Percentiles rank a stretch among this genome's conserved stretches.
phyloP scores from a whole-genome alignment of 768 basidiomycete species.

The Boletus vermiculosoides region DNA sequence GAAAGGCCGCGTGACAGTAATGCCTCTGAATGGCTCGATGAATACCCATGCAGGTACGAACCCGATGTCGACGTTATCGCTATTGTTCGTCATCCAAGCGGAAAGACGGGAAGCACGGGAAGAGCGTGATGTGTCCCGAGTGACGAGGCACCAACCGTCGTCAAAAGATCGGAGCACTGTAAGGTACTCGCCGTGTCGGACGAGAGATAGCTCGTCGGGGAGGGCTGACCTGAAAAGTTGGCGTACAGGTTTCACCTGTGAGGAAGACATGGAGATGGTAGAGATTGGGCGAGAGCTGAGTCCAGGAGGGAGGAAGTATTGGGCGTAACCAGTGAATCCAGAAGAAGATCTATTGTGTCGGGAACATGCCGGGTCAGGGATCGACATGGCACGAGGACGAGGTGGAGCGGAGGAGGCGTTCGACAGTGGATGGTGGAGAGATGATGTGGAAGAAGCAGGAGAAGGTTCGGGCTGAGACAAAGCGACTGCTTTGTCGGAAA shows the following conservation, averaged over 20 bases:
- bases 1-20: conserved; percentile 61
- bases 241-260: conserved; percentile 52
- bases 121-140: conserved; percentile 45
- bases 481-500: conserved; percentile 40
- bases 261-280: conserved; percentile 25
- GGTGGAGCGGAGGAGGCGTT: conserved; percentile 13
- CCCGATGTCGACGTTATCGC: conserved; percentile 59
- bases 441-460: conserved; percentile 42
- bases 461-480: conserved; percentile 40
- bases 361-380: conserved; percentile 16
- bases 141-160: conserved; percentile 80
- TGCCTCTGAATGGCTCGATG: conserved; percentile 57
- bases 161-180: conserved; percentile 66
- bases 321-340: conserved; percentile 40
- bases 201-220: conserved; percentile 66
- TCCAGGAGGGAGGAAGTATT: conserved; percentile 12
- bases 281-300: conserved; percentile 10
- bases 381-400: conserved; percentile 14
- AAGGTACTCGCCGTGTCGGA: conserved; percentile 53
- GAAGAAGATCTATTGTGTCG: conserved; percentile 36
- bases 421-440: conserved; percentile 1
- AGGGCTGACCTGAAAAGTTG: conserved; percentile 68
- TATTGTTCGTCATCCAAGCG: conserved; percentile 6
- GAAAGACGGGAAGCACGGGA: conserved; percentile 38
- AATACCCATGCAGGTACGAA: conserved; percentile 79